Base-by-base conservation (phyloP, 2,329 filamentous ascomycete genomes). In the Ophiostoma perfectum region DNA sequence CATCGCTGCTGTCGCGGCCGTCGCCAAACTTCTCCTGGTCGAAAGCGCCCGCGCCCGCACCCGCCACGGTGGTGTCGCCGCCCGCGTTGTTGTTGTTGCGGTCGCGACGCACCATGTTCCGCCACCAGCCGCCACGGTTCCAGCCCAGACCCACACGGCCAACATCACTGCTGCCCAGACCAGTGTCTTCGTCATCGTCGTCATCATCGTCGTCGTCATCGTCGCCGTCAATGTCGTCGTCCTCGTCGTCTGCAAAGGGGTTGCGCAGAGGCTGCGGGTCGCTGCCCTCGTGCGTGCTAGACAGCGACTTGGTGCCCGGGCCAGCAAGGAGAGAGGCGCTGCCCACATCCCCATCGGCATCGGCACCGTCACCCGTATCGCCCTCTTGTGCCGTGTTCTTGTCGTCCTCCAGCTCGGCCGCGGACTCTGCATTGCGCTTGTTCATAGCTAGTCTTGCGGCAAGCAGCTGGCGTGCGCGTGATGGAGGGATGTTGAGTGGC, bases 391-490 rank as follows among this genome's bases (percentile, higher is more conserved):
- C 62, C 11, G 52, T 70, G 68, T 80, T 80, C 5, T 78, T 77
- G 2, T 78, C 78, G 38, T 78, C 78, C 38, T 81, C 81, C 7
- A 79, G 76, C 3, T 78, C 78, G 1, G 82, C 74, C 1, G 79
- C 79, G 38, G 81, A 78, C 5, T 82, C 79, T 36, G 81, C 79
- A 63, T 78, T 81, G 72, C 87, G 86, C 77, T 91, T 89, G 72
- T 92, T 90, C 78, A 90, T 86, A 2, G 91, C 86, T 74, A 98
- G 83, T 12, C 93, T 88, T 12, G 91, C 91, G n/a, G 93, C 93
- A n/a, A 98, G 85, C 77, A 96, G 92, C 68, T 92, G 84, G 66
- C 94, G 88, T 7, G 94, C 94, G 66, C 94, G 88, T 7, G 92
- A 96, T 2, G 94, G 93, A 0, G 91, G 89, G 47, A 94, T 88